Conservation (phyloP, 106 monocot genomes). For the Phalaenopsis equestris region DNA sequence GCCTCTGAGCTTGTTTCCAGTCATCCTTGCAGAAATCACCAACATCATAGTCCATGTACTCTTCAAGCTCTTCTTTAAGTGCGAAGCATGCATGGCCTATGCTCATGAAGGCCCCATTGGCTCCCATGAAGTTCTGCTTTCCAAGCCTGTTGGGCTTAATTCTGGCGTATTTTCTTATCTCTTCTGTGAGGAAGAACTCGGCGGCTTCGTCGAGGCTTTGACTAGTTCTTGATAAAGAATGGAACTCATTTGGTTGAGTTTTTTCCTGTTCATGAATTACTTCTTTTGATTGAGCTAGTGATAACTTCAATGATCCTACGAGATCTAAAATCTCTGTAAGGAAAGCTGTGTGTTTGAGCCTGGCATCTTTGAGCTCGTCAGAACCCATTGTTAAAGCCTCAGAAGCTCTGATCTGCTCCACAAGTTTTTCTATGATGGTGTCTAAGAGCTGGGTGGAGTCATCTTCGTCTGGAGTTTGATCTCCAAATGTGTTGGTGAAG, state of each 20-base stretch:
- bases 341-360: slow-evolving; percentile 23
- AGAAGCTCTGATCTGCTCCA: slow-evolving; percentile 22
- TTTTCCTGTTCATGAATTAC: background rate
- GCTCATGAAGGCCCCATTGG: slow-evolving; percentile 64
- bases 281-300: background rate
- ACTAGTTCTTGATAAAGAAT: slow-evolving; percentile 19
- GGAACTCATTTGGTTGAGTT: background rate
- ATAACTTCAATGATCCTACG: slow-evolving; percentile 11
- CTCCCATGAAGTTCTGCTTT: slow-evolving; percentile 80
- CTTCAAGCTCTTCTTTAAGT: slow-evolving; percentile 63
- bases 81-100: slow-evolving; percentile 61
- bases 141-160: slow-evolving; percentile 68
- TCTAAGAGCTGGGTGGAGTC: slow-evolving; percentile 10
- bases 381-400: background rate
- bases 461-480: background rate
- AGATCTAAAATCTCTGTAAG: slow-evolving; percentile 36
- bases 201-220: slow-evolving; percentile 9
- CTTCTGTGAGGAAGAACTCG: slow-evolving; percentile 61
- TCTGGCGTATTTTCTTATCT: slow-evolving; percentile 53
- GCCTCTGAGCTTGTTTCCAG: slow-evolving; percentile 52
- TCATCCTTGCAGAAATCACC: slow-evolving; percentile 76
- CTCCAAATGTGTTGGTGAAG: slow-evolving; percentile 2
- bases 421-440: slow-evolving; percentile 31
- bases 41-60: slow-evolving; percentile 82
- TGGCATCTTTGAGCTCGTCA: slow-evolving; percentile 13